phyloP scores from a whole-genome alignment of 768 basidiomycete species.

The Tubosaeta sp. region DNA sequence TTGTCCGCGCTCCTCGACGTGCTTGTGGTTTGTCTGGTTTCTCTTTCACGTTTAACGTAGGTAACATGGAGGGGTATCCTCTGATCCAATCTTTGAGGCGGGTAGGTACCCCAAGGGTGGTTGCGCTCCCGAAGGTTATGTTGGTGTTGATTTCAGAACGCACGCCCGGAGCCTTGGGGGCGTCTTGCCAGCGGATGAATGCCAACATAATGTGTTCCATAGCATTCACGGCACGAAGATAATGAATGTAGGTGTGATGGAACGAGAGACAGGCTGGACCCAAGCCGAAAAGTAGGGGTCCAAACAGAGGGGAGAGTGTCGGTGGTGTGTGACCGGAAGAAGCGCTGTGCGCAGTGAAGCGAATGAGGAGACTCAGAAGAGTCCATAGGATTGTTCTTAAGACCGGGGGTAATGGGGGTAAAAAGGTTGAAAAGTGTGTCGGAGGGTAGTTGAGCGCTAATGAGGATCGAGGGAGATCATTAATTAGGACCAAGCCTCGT shows the following conservation, averaged over 20 bases:
- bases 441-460: slow-evolving; percentile 62
- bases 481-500: slow-evolving; percentile 21
- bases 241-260: slow-evolving; percentile 58
- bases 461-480: slow-evolving; percentile 16
- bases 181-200: slow-evolving; percentile 80
- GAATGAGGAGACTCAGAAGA: slow-evolving; percentile 74
- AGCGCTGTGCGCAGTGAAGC: slow-evolving; percentile 79
- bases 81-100: slow-evolving; percentile 91
- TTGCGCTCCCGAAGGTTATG: slow-evolving; percentile 43
- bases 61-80: slow-evolving; percentile 80
- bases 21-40: slow-evolving; percentile 53
- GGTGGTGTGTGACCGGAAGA: slow-evolving; percentile 89
- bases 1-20: slow-evolving; percentile 69
- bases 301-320: slow-evolving; percentile 84
- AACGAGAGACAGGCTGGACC: slow-evolving; percentile 48
- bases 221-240: slow-evolving; percentile 78
- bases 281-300: slow-evolving; percentile 85
- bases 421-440: slow-evolving; percentile 67
- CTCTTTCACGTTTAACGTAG: slow-evolving; percentile 50
- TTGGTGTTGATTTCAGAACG: slow-evolving; percentile 30
- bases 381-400: slow-evolving; percentile 61
- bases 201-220: slow-evolving; percentile 92
- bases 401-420: slow-evolving; percentile 48
- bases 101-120: slow-evolving; percentile 68
- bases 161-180: slow-evolving; percentile 36